Evolutionary conservation across 1,284 basidiomycete species (phyloP).

Genomic region (Rhodotorula sp.): DNA sequence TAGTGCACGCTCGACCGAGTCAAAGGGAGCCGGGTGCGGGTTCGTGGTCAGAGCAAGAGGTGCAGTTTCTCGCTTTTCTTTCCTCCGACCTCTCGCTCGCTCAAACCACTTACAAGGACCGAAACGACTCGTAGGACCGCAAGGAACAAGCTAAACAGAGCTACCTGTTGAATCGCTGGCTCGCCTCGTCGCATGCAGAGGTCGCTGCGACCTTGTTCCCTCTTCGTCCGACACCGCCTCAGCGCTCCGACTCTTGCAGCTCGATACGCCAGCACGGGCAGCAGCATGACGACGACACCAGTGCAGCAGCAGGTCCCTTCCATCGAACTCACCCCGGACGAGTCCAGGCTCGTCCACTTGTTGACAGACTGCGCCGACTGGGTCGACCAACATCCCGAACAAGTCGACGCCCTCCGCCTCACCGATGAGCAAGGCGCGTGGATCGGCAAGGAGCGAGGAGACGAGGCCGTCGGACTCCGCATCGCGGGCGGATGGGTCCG

Average conservation of each 20-base stretch:
- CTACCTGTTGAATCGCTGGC: neutral
- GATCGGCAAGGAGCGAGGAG: slow-evolving; percentile 24
- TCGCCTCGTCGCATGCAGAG: neutral
- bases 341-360: slow-evolving; percentile 18
- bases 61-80: too few species aligned
- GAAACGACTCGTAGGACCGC: too few species aligned
- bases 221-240: neutral
- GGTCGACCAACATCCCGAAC: slow-evolving; percentile 31
- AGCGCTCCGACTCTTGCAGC: neutral
- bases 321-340: slow-evolving; percentile 24
- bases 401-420: slow-evolving; percentile 27
- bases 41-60: too few species aligned
- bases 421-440: slow-evolving; percentile 26
- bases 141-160: too few species aligned
- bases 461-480: slow-evolving; percentile 39
- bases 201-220: neutral
- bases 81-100: neutral
- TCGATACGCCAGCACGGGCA: neutral
- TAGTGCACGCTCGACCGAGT: too few species aligned
- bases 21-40: too few species aligned
- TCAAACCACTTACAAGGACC: neutral
- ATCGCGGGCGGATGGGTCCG: slow-evolving; percentile 47
- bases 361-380: slow-evolving; percentile 34
- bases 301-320: neutral
- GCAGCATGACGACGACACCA: slow-evolving; percentile 1